Conservation (phyloP, 2,329 filamentous ascomycete genomes). For the Curvularia sp. region DNA sequence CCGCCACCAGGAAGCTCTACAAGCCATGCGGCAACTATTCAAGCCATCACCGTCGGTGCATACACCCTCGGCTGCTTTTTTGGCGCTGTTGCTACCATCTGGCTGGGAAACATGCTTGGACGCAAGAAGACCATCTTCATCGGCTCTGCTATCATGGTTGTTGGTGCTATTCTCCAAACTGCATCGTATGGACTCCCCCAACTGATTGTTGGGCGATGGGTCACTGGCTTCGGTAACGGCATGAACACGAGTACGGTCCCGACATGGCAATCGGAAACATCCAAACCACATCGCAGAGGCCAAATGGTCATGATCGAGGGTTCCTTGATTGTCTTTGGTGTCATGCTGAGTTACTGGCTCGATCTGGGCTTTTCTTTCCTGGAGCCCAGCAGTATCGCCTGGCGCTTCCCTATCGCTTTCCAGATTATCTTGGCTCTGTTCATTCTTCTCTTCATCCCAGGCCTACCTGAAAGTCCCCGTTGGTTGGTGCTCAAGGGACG, state of each 20-base stretch:
- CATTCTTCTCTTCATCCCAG: slow-evolving; percentile 58
- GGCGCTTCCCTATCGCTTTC: slow-evolving; percentile 62
- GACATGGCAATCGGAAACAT: slow-evolving; percentile 57
- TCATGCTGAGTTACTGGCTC: slow-evolving; percentile 53
- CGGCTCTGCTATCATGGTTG: slow-evolving; percentile 64
- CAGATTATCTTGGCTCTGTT: slow-evolving; percentile 65
- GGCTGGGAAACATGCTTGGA: slow-evolving; percentile 65
- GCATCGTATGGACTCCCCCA: slow-evolving; percentile 55
- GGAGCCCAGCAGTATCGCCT: slow-evolving; percentile 50
- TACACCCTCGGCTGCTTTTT: slow-evolving; percentile 55
- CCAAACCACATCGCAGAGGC: slow-evolving; percentile 55
- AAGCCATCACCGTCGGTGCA: slow-evolving; percentile 51
- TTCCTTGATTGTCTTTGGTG: slow-evolving; percentile 54
- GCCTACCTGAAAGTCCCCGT: slow-evolving; percentile 53
- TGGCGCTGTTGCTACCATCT: slow-evolving; percentile 53
- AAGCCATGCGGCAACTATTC: slow-evolving; percentile 51
- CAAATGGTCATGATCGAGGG: slow-evolving; percentile 58
- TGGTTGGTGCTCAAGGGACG: slow-evolving; percentile 61
- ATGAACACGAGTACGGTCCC: slow-evolving; percentile 49
- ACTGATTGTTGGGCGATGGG: slow-evolving; percentile 58
- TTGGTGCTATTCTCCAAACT: slow-evolving; percentile 67
- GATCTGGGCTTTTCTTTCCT: slow-evolving; percentile 59
- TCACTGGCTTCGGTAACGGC: slow-evolving; percentile 57
- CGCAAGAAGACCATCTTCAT: slow-evolving; percentile 65
- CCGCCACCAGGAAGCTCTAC: slow-evolving; percentile 40